Evolutionary conservation across 768 basidiomycete species (phyloP), one percentile per base, ranked within the genome.

Genomic region (Podaxis carcinomalis): DNA sequence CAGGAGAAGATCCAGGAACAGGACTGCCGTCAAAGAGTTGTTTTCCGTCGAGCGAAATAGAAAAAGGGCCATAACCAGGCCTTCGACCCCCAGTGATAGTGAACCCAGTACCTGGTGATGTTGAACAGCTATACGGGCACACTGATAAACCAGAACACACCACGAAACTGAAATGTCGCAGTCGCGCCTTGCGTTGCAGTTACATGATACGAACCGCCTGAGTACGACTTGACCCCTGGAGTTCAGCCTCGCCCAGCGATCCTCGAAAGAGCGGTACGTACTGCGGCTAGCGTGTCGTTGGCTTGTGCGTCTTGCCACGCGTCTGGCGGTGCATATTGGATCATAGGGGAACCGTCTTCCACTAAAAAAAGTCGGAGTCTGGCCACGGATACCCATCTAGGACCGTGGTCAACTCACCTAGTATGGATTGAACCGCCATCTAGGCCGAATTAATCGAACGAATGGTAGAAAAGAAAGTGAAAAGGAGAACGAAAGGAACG

Each of bases 311-410:
- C 81, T 50, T 68, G 67, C 83, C 83, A 85, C 61, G 81, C 80
- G 59, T 74, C 78, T 66, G 69, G 68, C 61, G 83, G 83, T 32
- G 71, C 68, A 65, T 84, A 86, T 60, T 74, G 66, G 67, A 85
- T 77, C 60, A 84, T 73, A 68, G 83, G 81, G 63, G 83, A 83
- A 68, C 76, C 73, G 66, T 85, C 83, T 66, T 85, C 83, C 67
- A 81, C 85, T 86, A n/a, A 51, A 47, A 47, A 58, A 32, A 28
- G n/a, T 36, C 51, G n/a, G 32, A 46, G 0, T 25, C 36, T 11
- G 44, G 35, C 35, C 35, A 25, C 32, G 16, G 14, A 2, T 19
- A 32, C n/a, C 13, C 42, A 39, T 50, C 7, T 37, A n/a, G 13
- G 10, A 47, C 60, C 10, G 32, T 16, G 19, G 19, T 13, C 5